Evolutionary conservation across 2,329 filamentous ascomycete species (phyloP), one percentile per base, ranked within the genome.

Genomic region (Clarireedia hainanense): DNA sequence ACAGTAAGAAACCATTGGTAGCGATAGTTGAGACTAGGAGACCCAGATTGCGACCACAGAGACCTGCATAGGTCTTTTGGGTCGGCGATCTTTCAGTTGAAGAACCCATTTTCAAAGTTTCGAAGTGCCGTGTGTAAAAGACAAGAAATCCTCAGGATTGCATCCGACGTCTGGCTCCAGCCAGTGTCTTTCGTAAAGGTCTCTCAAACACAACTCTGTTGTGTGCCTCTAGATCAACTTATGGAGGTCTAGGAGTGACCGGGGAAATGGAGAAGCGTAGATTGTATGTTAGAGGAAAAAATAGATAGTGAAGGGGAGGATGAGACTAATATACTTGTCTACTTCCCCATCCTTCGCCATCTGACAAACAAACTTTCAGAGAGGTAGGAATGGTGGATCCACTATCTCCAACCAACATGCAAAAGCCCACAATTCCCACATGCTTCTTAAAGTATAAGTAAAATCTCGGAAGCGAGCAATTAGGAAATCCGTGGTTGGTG

Each of bases 1-100:
- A 95, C 17, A 95, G 76, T 65, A 95, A 91, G 45, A 95, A 90
- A 54, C 89, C 89, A 51, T 83, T 83, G 62, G 86, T 87, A 52
- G 86, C 86, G 65, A 89, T 80, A 14, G 83, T 74, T 57, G 84
- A 83, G 63, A 90, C 82, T 57, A 85, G 83, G 69, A 82, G 77
- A 73, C 86, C 88, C 59, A 90, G 81, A 69, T 73, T 71, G 23
- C 78, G 74, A 72, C 86, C 86, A 53, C 77, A 78, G 58, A 89
- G 77, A 69, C 86, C 86, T 61, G 86, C 80, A 67, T 53, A 62
- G 39, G 57, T 60, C 58, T 58, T 56, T 23, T 56, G 48, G 17
- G 48, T 56, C 1, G 48, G 24, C 34, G 48, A 52, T 26, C 27
- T 17, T 47, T 51, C 47, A 12, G 15, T 10, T 37, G 48, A 17